Conservation (phyloP, 2,329 filamentous ascomycete species). For the Berkeleyomyces rouxiae region DNA sequence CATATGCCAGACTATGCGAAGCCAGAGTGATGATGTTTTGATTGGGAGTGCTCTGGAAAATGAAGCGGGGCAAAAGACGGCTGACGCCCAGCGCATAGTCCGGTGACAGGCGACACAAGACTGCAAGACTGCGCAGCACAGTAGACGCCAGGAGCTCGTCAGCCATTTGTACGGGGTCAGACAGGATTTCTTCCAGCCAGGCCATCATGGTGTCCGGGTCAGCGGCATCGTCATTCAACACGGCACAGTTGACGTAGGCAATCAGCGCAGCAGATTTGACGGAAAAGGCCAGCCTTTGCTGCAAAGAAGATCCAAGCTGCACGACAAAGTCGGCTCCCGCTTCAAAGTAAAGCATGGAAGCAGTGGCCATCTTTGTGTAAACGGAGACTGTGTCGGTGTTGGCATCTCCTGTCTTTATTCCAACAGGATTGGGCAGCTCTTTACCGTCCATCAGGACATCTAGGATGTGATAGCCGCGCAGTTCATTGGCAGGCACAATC, state of each 20-base stretch:
- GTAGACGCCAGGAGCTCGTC: constrained; percentile 61
- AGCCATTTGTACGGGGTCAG: constrained; percentile 66
- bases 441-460: constrained; percentile 52
- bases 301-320: constrained; percentile 66
- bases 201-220: constrained; percentile 62
- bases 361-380: constrained; percentile 55
- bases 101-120: constrained; percentile 61
- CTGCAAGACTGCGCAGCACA: constrained; percentile 64
- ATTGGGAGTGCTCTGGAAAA: constrained; percentile 65
- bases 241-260: constrained; percentile 69
- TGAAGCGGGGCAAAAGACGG: constrained; percentile 65
- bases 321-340: constrained; percentile 73
- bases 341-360: constrained; percentile 76
- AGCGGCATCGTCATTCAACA: constrained; percentile 66
- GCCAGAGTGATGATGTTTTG: constrained; percentile 56
- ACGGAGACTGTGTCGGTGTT: constrained; percentile 43
- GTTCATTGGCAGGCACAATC: constrained; percentile 41
- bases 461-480: constrained; percentile 49
- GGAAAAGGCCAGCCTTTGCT: constrained; percentile 71
- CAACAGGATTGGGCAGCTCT: constrained; percentile 17
- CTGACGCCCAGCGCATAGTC: constrained; percentile 59
- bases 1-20: constrained; percentile 67
- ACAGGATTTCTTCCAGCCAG: constrained; percentile 73
- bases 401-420: constrained; percentile 19
- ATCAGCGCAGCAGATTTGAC: constrained; percentile 72